Percentiles rank a stretch among this genome's conserved stretches.
phyloP scores from a whole-genome alignment of 306 rosid species.

The Ormosia emarginata region DNA sequence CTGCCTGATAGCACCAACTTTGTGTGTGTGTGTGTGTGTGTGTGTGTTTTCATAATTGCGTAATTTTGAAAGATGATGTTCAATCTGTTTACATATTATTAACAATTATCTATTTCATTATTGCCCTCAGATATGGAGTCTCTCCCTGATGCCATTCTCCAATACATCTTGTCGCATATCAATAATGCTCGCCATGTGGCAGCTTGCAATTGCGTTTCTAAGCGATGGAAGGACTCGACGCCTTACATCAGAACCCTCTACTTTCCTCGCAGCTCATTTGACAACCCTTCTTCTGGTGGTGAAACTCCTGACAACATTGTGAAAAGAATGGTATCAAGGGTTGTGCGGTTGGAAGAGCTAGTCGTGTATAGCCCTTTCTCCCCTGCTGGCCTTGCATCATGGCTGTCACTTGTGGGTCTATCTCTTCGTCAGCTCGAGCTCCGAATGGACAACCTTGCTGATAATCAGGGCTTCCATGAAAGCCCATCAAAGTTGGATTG shows the following conservation, averaged over 20 bases:
- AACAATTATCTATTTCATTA: constrained; percentile 20
- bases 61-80: not conserved
- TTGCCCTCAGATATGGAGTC: constrained; percentile 60
- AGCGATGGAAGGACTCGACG: constrained; percentile 72
- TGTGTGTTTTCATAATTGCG: not conserved
- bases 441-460: constrained; percentile 74
- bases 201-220: constrained; percentile 79
- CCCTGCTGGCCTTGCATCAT: constrained; percentile 70
- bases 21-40: not conserved
- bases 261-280: constrained; percentile 79
- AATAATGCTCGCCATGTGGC: constrained; percentile 77
- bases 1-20: not conserved
- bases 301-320: constrained; percentile 56
- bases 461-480: constrained; percentile 38
- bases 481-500: constrained; percentile 70
- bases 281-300: constrained; percentile 26
- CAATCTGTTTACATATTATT: not conserved
- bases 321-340: constrained; percentile 60
- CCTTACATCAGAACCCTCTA: constrained; percentile 61
- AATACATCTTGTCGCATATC: constrained; percentile 62
- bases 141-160: constrained; percentile 81
- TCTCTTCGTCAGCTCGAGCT: constrained; percentile 74
- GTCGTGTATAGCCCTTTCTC: constrained; percentile 81
- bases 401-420: constrained; percentile 58
- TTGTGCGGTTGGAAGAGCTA: constrained; percentile 61